Evolutionary conservation across 2,329 filamentous ascomycete genomes (phyloP).

Genomic region (Plenodomus tracheiphilus): DNA sequence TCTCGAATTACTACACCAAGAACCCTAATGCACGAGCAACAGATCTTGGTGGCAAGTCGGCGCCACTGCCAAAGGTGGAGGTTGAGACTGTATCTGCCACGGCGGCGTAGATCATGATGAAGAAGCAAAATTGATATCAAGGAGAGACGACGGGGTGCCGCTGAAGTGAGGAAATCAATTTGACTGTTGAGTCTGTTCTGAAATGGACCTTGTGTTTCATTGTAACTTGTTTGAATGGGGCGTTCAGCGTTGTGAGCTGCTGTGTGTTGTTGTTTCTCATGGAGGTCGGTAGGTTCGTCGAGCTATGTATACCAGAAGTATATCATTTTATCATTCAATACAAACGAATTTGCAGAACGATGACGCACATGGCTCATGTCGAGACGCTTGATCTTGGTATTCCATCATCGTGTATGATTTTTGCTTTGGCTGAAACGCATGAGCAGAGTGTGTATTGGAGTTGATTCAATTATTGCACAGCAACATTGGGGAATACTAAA

Average conservation of each 20-base stretch:
- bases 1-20: conserved; percentile 89
- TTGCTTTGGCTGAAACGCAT: no score
- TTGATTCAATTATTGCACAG: no score
- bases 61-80: conserved; percentile 68
- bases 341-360: background rate
- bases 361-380: background rate
- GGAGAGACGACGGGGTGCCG: background rate
- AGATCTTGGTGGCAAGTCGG: conserved; percentile 74
- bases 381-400: no score
- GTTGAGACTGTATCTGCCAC: conserved; percentile 56
- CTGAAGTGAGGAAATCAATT: background rate
- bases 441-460: no score
- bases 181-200: background rate
- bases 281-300: background rate
- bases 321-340: background rate
- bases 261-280: background rate
- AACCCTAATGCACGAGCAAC: conserved; percentile 76
- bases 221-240: conserved; percentile 3
- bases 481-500: no score
- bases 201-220: background rate
- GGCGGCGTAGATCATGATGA: conserved; percentile 27
- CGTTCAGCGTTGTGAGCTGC: conserved; percentile 8
- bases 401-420: no score
- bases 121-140: conserved; percentile 27
- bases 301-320: background rate